phyloP scores from a whole-genome alignment of 1,284 basidiomycete species.

The Ustilago cynodontis region DNA sequence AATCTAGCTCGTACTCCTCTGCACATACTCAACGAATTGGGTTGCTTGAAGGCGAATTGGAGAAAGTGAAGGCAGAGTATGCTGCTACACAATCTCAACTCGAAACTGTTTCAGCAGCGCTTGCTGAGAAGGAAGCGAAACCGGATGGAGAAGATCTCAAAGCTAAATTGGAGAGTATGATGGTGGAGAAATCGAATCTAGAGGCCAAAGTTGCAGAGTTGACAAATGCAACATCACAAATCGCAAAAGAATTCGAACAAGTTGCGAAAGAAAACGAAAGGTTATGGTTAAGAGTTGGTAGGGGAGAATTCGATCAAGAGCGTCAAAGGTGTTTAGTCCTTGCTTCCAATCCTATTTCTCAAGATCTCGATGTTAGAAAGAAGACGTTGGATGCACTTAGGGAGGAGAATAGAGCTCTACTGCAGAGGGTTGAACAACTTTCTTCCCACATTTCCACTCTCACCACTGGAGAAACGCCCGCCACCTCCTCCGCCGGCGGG shows the following conservation, averaged over 20 bases:
- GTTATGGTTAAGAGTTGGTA: conserved; percentile 74
- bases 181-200: conserved; percentile 33
- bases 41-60: conserved; percentile 56
- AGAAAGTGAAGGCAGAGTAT: conserved; percentile 34
- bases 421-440: conserved; percentile 69
- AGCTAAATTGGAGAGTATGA: background rate
- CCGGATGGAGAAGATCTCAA: conserved; percentile 7
- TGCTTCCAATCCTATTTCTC: conserved; percentile 79
- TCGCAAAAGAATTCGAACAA: conserved; percentile 74
- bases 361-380: conserved; percentile 79
- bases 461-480: too few relatives aligned
- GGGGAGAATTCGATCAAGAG: conserved; percentile 81
- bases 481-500: too few relatives aligned
- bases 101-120: conserved; percentile 7
- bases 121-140: conserved; percentile 27
- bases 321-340: conserved; percentile 79
- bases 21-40: conserved; percentile 62
- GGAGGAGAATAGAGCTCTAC: conserved; percentile 80
- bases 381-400: conserved; percentile 78
- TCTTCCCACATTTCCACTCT: conserved; percentile 9
- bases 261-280: conserved; percentile 81
- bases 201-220: conserved; percentile 55
- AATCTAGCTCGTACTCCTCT: conserved; percentile 50
- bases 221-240: conserved; percentile 39
- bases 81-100: conserved; percentile 7